Percentiles rank a stretch among this genome's conserved stretches.
phyloP scores from a whole-genome alignment of 495 filamentous ascomycete genomes.

The Hypoxylon intermedium region DNA sequence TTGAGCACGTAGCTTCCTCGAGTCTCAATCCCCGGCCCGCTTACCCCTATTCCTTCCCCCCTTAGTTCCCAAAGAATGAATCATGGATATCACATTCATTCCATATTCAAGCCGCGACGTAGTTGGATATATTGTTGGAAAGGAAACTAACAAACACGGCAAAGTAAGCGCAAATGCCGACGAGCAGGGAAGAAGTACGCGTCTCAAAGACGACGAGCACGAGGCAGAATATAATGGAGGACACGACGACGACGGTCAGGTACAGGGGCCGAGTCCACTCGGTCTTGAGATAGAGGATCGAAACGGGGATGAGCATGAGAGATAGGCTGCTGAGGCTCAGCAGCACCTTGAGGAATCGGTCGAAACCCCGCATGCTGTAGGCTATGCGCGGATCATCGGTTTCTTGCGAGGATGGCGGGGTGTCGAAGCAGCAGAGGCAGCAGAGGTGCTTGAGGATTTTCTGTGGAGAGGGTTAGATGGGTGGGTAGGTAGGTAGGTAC shows the following conservation, averaged over 20 bases:
- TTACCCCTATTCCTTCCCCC: too few species aligned
- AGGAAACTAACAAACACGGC: conserved; percentile 21
- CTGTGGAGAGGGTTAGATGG: conserved; percentile 2
- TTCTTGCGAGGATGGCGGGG: not conserved
- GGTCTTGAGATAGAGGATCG: conserved; percentile 4
- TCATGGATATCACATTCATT: too few species aligned
- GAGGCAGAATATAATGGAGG: conserved; percentile 1
- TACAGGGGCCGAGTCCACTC: conserved; percentile 7
- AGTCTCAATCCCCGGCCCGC: too few species aligned
- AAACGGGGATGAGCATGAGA: conserved; percentile 11
- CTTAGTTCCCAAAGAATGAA: too few species aligned
- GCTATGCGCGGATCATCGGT: not conserved
- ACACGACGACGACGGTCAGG: conserved; percentile 5
- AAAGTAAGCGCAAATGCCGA: conserved; percentile 19
- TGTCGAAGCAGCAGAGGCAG: conserved; percentile 3
- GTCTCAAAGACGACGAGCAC: conserved; percentile 9
- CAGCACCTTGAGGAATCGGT: not conserved
- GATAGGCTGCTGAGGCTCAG: conserved; percentile 1
- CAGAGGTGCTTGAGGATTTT: conserved; percentile 4
- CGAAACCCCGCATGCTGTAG: conserved; percentile 7
- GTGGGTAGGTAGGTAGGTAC: too few species aligned
- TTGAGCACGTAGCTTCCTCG: too few species aligned
- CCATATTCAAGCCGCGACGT: not conserved
- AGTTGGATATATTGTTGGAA: conserved; percentile 11
- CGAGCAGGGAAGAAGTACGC: conserved; percentile 10